Conservation (phyloP, 257 asterid species). For the Lycium ferocissimum region DNA sequence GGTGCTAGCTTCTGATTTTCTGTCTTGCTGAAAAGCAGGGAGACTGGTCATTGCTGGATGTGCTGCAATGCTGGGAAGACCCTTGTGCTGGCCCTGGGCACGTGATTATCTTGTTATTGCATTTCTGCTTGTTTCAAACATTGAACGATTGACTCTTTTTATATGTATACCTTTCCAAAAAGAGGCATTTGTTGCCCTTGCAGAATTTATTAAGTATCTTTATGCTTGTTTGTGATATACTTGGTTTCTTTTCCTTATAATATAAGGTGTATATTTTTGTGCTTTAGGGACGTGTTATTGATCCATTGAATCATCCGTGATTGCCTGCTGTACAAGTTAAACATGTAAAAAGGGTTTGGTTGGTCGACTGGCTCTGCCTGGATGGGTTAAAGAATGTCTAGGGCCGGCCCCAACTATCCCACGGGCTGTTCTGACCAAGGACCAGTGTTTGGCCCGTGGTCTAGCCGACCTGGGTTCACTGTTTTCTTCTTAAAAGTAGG, state of each 20-base stretch:
- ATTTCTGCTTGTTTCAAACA: not conserved
- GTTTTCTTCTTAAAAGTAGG: too few species aligned
- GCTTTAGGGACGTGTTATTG: not conserved
- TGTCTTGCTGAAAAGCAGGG: not conserved
- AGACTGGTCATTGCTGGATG: not conserved
- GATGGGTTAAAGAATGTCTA: not conserved
- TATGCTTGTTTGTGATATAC: not conserved
- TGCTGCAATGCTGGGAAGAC: not conserved
- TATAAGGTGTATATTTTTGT: not conserved
- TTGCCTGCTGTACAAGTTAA: not conserved
- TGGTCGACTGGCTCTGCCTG: not conserved
- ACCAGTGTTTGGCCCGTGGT: not conserved
- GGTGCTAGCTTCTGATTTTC: not conserved
- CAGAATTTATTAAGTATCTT: not conserved
- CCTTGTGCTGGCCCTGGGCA: not conserved
- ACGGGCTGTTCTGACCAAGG: not conserved
- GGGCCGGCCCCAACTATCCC: not conserved
- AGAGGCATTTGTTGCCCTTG: slow-evolving; percentile 5
- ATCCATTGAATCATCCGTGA: not conserved
- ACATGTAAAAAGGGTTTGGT: not conserved
- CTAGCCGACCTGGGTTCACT: not conserved
- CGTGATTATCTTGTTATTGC: not conserved
- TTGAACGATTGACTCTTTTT: not conserved
- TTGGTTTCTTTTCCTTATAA: not conserved
- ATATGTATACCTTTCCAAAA: not conserved